Evolutionary conservation across 768 basidiomycete species (phyloP).

Genomic region (Mycena capillaripes): DNA sequence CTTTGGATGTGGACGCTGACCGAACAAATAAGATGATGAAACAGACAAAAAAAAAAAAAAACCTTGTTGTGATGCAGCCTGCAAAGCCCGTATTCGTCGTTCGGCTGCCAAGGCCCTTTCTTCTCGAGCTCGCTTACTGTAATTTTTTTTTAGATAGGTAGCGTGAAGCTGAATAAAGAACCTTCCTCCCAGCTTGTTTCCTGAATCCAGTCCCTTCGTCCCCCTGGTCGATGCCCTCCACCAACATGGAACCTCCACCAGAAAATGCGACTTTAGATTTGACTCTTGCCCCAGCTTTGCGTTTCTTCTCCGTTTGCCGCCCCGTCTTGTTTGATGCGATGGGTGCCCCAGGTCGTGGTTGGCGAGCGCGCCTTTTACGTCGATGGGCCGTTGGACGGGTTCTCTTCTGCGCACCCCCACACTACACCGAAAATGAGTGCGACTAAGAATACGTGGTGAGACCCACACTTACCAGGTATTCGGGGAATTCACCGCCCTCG

Average conservation of each 20-base stretch:
- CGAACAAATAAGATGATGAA: not conserved
- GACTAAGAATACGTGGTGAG: not conserved
- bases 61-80: constrained; percentile 45
- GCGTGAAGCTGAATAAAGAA: not conserved
- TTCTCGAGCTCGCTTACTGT: constrained; percentile 84
- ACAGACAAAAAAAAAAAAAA: not conserved
- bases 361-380: constrained; percentile 49
- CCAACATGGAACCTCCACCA: constrained; percentile 68
- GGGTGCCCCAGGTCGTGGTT: constrained; percentile 47
- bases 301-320: constrained; percentile 72
- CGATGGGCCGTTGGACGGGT: constrained; percentile 66
- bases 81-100: constrained; percentile 64
- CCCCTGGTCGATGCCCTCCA: constrained; percentile 56
- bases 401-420: constrained; percentile 83
- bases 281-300: constrained; percentile 81
- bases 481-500: constrained; percentile 73
- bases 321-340: constrained; percentile 72
- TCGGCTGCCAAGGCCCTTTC: constrained; percentile 85
- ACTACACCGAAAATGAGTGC: constrained; percentile 56
- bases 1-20: constrained; percentile 16
- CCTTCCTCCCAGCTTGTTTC: constrained; percentile 77
- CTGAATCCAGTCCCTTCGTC: constrained; percentile 74
- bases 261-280: constrained; percentile 71
- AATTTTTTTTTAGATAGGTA: not conserved
- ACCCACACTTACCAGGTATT: constrained; percentile 72